phyloP scores from a whole-genome alignment of 2,329 filamentous ascomycete species.

The Penicillium sp. region DNA sequence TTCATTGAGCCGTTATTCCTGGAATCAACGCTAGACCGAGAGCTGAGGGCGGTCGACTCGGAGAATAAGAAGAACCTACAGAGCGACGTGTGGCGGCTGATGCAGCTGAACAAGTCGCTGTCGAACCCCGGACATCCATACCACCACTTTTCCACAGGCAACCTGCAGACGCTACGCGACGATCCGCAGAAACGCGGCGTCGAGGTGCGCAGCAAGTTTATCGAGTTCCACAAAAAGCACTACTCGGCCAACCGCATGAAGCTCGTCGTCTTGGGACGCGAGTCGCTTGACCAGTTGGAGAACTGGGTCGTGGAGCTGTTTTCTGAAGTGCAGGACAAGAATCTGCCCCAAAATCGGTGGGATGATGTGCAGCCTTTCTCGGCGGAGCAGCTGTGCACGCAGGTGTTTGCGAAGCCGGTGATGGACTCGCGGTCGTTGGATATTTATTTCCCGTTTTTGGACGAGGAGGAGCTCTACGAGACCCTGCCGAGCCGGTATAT shows the following conservation, averaged over 20 bases:
- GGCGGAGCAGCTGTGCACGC: slow-evolving; percentile 59
- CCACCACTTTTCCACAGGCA: slow-evolving; percentile 88
- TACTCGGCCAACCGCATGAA: slow-evolving; percentile 96
- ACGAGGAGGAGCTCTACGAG: slow-evolving; percentile 75
- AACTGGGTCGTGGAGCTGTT: slow-evolving; percentile 82
- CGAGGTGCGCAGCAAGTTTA: slow-evolving; percentile 85
- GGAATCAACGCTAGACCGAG: slow-evolving; percentile 77
- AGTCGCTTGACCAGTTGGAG: slow-evolving; percentile 76
- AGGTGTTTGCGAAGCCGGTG: slow-evolving; percentile 85
- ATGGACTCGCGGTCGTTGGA: slow-evolving; percentile 80
- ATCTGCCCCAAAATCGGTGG: slow-evolving; percentile 66
- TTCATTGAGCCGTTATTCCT: slow-evolving; percentile 87
- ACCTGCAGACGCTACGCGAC: slow-evolving; percentile 79
- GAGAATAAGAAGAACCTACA: slow-evolving; percentile 98
- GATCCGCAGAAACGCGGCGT: slow-evolving; percentile 73
- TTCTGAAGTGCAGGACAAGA: slow-evolving; percentile 74
- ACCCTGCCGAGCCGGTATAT: slow-evolving; percentile 81
- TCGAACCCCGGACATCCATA: slow-evolving; percentile 85
- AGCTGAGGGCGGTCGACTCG: slow-evolving; percentile 84
- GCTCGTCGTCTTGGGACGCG: slow-evolving; percentile 77
- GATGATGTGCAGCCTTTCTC: slow-evolving; percentile 59
- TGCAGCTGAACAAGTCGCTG: slow-evolving; percentile 84
- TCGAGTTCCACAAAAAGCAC: slow-evolving; percentile 82
- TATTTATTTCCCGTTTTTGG: slow-evolving; percentile 77
- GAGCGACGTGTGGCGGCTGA: slow-evolving; percentile 79